Percentiles rank a stretch among this genome's conserved stretches.
These are phyloP conservation scores for Blastobotrys illinoisensis DNA, from an alignment of 1,139 yeast species.

Conservation along the genomic window DNA sequence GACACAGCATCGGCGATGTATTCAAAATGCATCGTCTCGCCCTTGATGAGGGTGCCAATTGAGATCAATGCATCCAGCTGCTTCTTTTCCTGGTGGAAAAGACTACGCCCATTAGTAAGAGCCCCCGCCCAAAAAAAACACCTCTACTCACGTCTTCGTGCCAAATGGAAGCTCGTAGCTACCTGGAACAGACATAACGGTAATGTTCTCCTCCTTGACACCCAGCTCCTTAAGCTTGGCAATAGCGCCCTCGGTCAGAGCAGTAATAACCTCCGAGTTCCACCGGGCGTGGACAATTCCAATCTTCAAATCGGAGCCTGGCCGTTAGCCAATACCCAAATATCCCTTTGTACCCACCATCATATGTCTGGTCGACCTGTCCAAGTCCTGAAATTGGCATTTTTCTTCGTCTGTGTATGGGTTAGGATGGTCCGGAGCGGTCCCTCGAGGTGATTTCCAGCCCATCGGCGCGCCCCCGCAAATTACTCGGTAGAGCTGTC, in stretches of 20 bases:
- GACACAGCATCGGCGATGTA: slow-evolving; percentile 91
- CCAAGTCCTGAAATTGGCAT: slow-evolving; percentile 57
- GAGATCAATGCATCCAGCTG: slow-evolving; percentile 85
- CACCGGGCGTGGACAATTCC: slow-evolving; percentile 96
- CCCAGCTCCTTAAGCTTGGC: slow-evolving; percentile 55
- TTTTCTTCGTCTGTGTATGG: background rate
- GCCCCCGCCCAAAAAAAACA: background rate
- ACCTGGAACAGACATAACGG: slow-evolving; percentile 86
- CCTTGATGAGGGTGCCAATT: slow-evolving; percentile 91
- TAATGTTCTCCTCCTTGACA: slow-evolving; percentile 70
- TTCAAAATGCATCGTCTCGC: slow-evolving; percentile 97
- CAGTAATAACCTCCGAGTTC: slow-evolving; percentile 73
- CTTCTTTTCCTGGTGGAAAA: slow-evolving; percentile 44
- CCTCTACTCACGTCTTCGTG: slow-evolving; percentile 38
- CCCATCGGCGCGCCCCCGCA: background rate
- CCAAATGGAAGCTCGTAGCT: slow-evolving; percentile 90
- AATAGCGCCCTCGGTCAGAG: slow-evolving; percentile 74
- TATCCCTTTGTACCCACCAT: slow-evolving; percentile 29
- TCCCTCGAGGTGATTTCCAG: background rate
- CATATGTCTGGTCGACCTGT: slow-evolving; percentile 60
- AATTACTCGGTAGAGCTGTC: background rate
- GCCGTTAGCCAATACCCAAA: background rate
- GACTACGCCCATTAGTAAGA: slow-evolving; percentile 19
- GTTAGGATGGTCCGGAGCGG: background rate
- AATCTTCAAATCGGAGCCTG: slow-evolving; percentile 57